A percentile compares a stretch with the other conserved stretches of the same genome.
Evolutionary conservation across 2,329 filamentous ascomycete genomes (phyloP).

Genomic region (Venturia pyrina): DNA sequence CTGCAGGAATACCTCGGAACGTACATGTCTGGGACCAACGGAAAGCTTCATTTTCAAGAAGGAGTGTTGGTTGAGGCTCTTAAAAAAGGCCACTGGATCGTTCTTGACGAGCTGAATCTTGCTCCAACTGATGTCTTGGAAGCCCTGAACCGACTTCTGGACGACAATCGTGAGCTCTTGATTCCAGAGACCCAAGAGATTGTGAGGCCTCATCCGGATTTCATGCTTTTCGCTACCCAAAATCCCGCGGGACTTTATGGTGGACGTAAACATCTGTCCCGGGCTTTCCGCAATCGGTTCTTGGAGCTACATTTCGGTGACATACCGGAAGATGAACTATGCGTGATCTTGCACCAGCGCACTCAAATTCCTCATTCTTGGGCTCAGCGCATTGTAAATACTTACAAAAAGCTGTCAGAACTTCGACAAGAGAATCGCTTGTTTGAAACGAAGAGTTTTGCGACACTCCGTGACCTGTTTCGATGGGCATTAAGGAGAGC

Average conservation of each 20-base stretch:
- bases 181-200: slow-evolving; percentile 95
- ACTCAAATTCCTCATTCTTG: slow-evolving; percentile 87
- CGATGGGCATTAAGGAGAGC: slow-evolving; percentile 83
- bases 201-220: slow-evolving; percentile 83
- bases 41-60: slow-evolving; percentile 83
- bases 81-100: slow-evolving; percentile 91
- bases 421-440: slow-evolving; percentile 81
- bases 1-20: slow-evolving; percentile 95
- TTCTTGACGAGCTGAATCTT: slow-evolving; percentile 92
- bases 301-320: slow-evolving; percentile 96
- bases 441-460: slow-evolving; percentile 97
- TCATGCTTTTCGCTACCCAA: slow-evolving; percentile 97
- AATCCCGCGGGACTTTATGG: slow-evolving; percentile 95
- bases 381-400: slow-evolving; percentile 79
- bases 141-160: slow-evolving; percentile 85
- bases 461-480: slow-evolving; percentile 90
- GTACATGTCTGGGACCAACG: slow-evolving; percentile 78
- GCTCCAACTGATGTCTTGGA: slow-evolving; percentile 96
- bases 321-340: slow-evolving; percentile 88
- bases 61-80: slow-evolving; percentile 88
- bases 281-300: slow-evolving; percentile 94
- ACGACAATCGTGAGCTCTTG: slow-evolving; percentile 91
- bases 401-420: slow-evolving; percentile 86
- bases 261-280: slow-evolving; percentile 82
- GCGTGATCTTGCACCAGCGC: slow-evolving; percentile 79